Evolutionary conservation across 78 protist genomes (phyloP).

Genomic region (slime mould (Dictyostelium discoideum)): DNA sequence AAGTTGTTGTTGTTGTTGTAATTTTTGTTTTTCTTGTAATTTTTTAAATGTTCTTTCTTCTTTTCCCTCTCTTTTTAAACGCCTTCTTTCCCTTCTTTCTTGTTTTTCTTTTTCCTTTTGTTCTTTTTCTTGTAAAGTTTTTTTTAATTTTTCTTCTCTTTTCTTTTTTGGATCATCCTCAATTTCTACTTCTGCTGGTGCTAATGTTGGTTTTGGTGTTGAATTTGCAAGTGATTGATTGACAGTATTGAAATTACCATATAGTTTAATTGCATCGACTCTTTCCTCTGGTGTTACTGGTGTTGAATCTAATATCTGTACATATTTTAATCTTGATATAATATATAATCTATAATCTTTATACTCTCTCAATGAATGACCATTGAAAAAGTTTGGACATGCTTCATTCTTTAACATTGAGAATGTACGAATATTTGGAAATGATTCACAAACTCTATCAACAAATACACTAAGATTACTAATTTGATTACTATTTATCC

Average conservation of each 20-base stretch:
- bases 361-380: constrained; percentile 56
- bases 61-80: background rate
- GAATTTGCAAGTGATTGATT: background rate
- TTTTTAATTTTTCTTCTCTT: background rate
- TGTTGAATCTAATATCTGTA: constrained; percentile 43
- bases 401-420: constrained; percentile 82
- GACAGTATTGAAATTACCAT: background rate
- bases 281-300: constrained; percentile 53
- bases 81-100: constrained; percentile 36
- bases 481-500: constrained; percentile 73
- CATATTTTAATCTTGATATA: background rate
- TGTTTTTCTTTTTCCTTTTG: background rate
- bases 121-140: background rate
- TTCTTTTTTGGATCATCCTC: constrained; percentile 76
- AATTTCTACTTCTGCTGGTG: background rate
- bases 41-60: constrained; percentile 15
- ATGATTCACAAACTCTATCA: constrained; percentile 10
- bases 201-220: background rate
- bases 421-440: constrained; percentile 27
- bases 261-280: constrained; percentile 14
- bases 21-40: background rate
- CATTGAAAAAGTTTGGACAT: constrained; percentile 84
- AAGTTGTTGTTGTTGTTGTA: background rate
- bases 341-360: constrained; percentile 68
- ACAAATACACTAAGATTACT: constrained; percentile 50